Percentiles rank a stretch among this genome's conserved stretches.
phyloP scores from a whole-genome alignment of 176 grass and related monocot genomes.

The Elymus sibiricus region DNA sequence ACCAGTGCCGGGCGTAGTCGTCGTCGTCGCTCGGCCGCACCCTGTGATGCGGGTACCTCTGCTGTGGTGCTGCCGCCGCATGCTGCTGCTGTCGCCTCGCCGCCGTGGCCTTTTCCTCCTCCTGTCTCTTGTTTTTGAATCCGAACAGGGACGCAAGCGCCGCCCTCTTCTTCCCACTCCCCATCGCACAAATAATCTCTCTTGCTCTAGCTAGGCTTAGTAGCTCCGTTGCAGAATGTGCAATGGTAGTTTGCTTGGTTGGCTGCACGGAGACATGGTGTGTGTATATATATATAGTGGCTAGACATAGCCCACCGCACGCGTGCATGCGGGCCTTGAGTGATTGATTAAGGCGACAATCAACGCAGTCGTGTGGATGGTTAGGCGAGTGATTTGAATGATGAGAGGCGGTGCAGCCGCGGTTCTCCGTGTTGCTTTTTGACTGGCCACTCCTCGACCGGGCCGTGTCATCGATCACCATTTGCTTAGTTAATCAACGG shows the following conservation, averaged over 20 bases:
- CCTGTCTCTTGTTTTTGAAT: background rate
- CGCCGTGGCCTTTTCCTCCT: background rate
- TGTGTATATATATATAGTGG: constrained; percentile 26
- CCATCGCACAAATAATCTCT: background rate
- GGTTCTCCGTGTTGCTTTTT: constrained; percentile 6
- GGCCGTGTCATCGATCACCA: background rate
- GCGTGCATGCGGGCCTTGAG: background rate
- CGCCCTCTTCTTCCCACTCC: constrained; percentile 22
- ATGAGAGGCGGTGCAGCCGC: background rate
- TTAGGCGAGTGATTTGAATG: constrained; percentile 43
- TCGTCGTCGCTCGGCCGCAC: constrained; percentile 49
- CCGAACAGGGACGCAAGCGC: constrained; percentile 36
- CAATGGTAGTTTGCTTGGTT: constrained; percentile 13
- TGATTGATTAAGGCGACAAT: background rate
- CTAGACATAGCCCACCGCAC: background rate
- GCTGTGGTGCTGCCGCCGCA: background rate
- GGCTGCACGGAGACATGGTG: background rate
- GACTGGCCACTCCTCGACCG: constrained; percentile 28
- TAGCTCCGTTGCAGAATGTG: background rate
- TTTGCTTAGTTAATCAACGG: constrained; percentile 26
- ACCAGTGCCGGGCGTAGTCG: constrained; percentile 32
- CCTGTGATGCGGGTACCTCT: constrained; percentile 17
- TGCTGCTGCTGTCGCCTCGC: background rate
- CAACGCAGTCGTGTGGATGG: background rate
- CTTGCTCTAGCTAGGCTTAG: too few species aligned